A percentile compares a stretch with the other conserved stretches of the same genome.
Evolutionary conservation across 768 basidiomycete species (phyloP).

Genomic region (Mycena polygramma): DNA sequence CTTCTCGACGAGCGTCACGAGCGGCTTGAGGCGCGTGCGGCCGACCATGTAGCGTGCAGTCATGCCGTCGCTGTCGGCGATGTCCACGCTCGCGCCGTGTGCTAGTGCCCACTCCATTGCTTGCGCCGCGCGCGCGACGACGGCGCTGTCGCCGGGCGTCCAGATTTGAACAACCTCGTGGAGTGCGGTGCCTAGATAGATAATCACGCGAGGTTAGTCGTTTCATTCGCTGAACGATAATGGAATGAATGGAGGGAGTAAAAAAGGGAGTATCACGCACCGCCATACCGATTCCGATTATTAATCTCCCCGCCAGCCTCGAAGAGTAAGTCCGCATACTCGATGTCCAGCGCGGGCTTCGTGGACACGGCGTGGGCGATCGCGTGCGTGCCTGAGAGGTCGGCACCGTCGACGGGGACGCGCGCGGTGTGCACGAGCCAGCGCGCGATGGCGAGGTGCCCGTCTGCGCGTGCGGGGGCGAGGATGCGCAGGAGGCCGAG

Average conservation of each 20-base stretch:
- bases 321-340: constrained; percentile 57
- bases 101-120: constrained; percentile 55
- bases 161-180: constrained; percentile 54
- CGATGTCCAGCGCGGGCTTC: constrained; percentile 55
- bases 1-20: no score
- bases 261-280: no score
- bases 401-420: constrained; percentile 53
- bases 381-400: constrained; percentile 57
- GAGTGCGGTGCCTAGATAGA: constrained; percentile 50
- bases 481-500: constrained; percentile 49
- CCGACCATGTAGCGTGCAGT: constrained; percentile 43
- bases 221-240: no score
- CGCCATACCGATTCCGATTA: constrained; percentile 55
- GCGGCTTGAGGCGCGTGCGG: constrained; percentile 18
- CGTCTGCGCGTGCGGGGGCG: constrained; percentile 34
- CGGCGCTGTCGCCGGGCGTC: constrained; percentile 34
- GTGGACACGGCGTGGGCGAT: constrained; percentile 57
- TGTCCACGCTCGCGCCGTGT: constrained; percentile 58
- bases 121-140: constrained; percentile 41
- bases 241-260: no score
- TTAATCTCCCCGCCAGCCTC: constrained; percentile 59
- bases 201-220: no score
- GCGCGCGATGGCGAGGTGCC: constrained; percentile 48
- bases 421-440: constrained; percentile 50
- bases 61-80: constrained; percentile 55